A percentile compares a stretch with the other conserved stretches of the same genome.
These are phyloP conservation scores for Strobilomyces echinocephalus DNA, from an alignment of 768 basidiomycete species.

Conservation along the genomic window DNA sequence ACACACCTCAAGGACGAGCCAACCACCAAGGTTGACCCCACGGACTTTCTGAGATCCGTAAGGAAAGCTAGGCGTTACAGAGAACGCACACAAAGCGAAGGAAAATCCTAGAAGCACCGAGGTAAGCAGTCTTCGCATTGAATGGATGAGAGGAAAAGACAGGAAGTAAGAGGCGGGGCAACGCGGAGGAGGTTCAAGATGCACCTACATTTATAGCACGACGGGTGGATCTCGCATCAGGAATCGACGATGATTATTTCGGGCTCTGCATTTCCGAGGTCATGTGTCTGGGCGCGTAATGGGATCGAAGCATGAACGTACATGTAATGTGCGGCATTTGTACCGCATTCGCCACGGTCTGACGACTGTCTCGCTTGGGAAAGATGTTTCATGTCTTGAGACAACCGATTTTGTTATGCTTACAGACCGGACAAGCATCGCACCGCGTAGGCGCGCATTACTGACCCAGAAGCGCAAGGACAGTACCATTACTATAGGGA, in stretches of 20 bases:
- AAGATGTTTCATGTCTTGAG: neutral
- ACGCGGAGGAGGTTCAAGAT: neutral
- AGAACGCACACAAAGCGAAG: constrained; percentile 23
- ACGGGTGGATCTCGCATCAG: neutral
- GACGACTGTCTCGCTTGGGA: neutral
- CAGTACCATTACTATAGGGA: neutral
- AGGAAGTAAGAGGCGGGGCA: constrained; percentile 38
- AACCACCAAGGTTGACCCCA: constrained; percentile 78
- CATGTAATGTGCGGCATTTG: constrained; percentile 1
- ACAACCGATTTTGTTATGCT: neutral
- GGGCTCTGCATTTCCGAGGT: constrained; percentile 9
- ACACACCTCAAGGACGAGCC: constrained; percentile 51
- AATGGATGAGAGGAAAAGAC: constrained; percentile 47
- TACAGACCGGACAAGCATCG: neutral
- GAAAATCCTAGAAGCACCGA: constrained; percentile 28
- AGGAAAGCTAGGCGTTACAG: constrained; percentile 54
- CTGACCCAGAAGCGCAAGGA: neutral
- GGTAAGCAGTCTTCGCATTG: constrained; percentile 10
- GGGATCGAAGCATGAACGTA: neutral
- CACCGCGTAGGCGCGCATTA: neutral
- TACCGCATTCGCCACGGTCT: neutral
- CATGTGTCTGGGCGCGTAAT: constrained; percentile 3
- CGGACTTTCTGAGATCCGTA: constrained; percentile 73
- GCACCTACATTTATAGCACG: constrained; percentile 16
- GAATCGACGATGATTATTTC: neutral